These are phyloP conservation scores for Capsicum baccatum DNA, from an alignment of 257 asterid species.

Conservation along the genomic window DNA sequence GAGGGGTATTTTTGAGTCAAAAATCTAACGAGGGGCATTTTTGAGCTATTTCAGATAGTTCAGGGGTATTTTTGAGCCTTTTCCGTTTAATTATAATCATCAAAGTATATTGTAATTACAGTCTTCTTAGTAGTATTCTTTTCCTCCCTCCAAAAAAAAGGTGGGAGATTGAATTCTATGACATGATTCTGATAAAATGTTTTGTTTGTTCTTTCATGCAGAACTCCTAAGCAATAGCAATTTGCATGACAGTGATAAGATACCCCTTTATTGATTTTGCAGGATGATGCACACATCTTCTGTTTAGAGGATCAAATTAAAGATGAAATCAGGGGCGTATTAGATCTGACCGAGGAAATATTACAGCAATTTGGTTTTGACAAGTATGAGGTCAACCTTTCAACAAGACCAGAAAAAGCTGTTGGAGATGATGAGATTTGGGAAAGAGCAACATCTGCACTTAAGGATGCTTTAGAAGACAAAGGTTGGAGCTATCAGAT, in stretches of 20 bases:
- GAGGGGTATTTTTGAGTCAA: no score
- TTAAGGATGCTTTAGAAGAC: slow-evolving; percentile 84
- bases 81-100: neutral
- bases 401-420: slow-evolving; percentile 93
- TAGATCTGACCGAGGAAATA: slow-evolving; percentile 93
- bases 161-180: neutral
- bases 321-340: slow-evolving; percentile 89
- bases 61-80: no score
- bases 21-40: no score
- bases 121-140: neutral
- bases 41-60: no score
- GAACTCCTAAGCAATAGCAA: neutral
- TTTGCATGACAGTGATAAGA: neutral
- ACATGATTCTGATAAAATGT: slow-evolving; percentile 3
- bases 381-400: slow-evolving; percentile 91
- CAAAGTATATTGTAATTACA: neutral
- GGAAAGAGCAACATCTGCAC: slow-evolving; percentile 86
- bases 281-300: slow-evolving; percentile 98
- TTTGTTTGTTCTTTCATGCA: neutral
- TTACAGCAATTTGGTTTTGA: slow-evolving; percentile 86
- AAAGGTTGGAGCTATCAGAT: slow-evolving; percentile 89
- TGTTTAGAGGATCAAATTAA: slow-evolving; percentile 91
- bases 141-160: neutral
- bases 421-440: slow-evolving; percentile 88
- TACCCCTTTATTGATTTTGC: slow-evolving; percentile 34